Evolutionary conservation across 2,329 filamentous ascomycete genomes (phyloP), one percentile per base, ranked within the genome.

Genomic region (Pseudogymnoascus verrucosus): DNA sequence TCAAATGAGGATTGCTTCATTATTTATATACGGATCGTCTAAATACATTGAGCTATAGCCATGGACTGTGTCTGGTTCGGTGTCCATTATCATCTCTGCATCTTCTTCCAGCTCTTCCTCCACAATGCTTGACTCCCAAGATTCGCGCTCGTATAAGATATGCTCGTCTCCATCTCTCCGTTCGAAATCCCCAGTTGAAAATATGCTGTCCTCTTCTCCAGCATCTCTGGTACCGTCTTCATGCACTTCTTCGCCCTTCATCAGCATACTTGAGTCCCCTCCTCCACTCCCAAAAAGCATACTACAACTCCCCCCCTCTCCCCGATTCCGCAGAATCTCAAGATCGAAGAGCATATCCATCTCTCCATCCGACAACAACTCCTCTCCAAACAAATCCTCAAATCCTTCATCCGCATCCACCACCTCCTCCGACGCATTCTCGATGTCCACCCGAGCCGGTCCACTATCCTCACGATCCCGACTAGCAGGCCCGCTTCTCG

Each of bases 321-420:
- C 34, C 5, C 23, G 16, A 5, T 26, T 26, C 39, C 59, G 59
- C 59, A 26, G 16, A 26, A 61, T 61, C 36, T 61, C 59, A 10
- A 61, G 59, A n/a, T 61, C 59, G 12, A 61, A 42, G 14, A 61
- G 34, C 59, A 61, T 61, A 42, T 61, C 59, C 34, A 61, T 39
- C 59, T 31, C 59, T 21, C 39, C 59, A 40, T 61, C 59, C 14
- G 59, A 61, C 59, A 61, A 8, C 19, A 42, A 12, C 12, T 61
- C 59, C 14, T 40, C 59, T 0, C 39, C 36, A 19, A 61, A 31
- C 19, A 61, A 36, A 39, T 61, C 36, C 8, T 42, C 59, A 26
- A 42, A 61, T 11, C 10, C 59, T 36, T 61, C 59, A 26, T 61
- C 36, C 5, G 7, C 36, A 61, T 40, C 39, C 34, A 61, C 34